Base-by-base conservation (phyloP, 2,329 filamentous ascomycete genomes). In the Fusarium citri region DNA sequence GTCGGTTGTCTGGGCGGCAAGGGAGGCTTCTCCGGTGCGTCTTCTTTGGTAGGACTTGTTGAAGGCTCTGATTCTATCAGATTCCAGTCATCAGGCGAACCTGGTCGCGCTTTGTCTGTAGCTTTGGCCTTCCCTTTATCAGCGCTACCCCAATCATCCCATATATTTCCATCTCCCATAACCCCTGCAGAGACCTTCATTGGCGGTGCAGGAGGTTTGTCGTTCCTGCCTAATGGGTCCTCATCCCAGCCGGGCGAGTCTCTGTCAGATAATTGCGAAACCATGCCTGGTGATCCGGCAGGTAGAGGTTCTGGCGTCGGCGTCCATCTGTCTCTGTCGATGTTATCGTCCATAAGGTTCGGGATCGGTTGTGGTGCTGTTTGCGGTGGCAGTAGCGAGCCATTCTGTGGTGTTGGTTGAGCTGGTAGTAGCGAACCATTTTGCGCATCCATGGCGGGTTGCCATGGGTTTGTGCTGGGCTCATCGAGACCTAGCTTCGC, bases 1-100 rank as follows among this genome's bases (percentile, higher is more conserved):
- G 64, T 74, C 20, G 73, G 66, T 16, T 71, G 64, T 45, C 81
- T 77, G 0, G 83, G 80, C 5, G 83, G 84, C 12, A 84, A 68
- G 9, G 78, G 72, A 2, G 83, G 82, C 40, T 74, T 76, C 12
- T 68, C 26, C 23, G 59, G 42, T 59, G 54, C 20, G 4, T 58
- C 14, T n/a, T 71, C 61, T 26, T 63, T 64, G 14, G 48, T 23
- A 3, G 66, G 59, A 16, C 65, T 71, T 8, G 72, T 68, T 15
- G 73, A 71, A 11, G 80, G 72, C 23, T 83, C 83, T 22, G 80
- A 73, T 41, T 87, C 86, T 49, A 87, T 82, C 56, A 87, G 62
- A 56, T 84, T 87, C 86, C 86, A 88, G 41, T 84, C 85, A 8
- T 86, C 83, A 10, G 78, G 51, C 15, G 68, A 72, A 14, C 64